Evolutionary conservation across 2,329 filamentous ascomycete genomes (phyloP).

Genomic region (Colletotrichum paranaense): DNA sequence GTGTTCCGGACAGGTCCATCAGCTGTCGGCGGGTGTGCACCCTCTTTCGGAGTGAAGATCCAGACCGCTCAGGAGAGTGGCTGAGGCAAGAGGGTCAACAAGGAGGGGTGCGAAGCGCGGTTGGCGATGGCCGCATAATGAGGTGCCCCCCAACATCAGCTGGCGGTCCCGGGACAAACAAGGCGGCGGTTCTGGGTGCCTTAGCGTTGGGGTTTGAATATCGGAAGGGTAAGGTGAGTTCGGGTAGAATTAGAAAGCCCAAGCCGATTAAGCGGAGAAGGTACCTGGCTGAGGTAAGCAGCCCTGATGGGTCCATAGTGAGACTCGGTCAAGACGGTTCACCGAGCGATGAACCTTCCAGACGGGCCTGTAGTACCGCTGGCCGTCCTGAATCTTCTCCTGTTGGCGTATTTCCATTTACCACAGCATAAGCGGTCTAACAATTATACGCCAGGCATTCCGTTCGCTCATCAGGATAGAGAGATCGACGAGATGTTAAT

Average conservation of each 20-base stretch:
- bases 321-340: not conserved
- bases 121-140: not conserved
- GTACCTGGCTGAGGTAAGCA: constrained; percentile 13
- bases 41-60: not conserved
- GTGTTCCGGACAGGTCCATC: not conserved
- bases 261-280: not conserved
- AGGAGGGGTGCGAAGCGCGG: not conserved
- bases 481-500: not conserved
- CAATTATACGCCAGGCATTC: not conserved
- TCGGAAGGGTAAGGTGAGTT: constrained; percentile 32
- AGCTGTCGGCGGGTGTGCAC: not conserved
- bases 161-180: not conserved
- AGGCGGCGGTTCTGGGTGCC: constrained; percentile 7
- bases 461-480: not conserved
- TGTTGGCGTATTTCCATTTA: not conserved
- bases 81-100: not conserved
- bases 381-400: not conserved
- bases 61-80: not conserved
- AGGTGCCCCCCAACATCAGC: not conserved
- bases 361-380: not conserved
- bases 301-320: not conserved
- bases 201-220: constrained; percentile 13
- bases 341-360: not conserved
- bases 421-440: not conserved
- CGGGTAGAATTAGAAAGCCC: not conserved